Base-by-base conservation (phyloP, 768 basidiomycete genomes). In the Leccinum variicolor region DNA sequence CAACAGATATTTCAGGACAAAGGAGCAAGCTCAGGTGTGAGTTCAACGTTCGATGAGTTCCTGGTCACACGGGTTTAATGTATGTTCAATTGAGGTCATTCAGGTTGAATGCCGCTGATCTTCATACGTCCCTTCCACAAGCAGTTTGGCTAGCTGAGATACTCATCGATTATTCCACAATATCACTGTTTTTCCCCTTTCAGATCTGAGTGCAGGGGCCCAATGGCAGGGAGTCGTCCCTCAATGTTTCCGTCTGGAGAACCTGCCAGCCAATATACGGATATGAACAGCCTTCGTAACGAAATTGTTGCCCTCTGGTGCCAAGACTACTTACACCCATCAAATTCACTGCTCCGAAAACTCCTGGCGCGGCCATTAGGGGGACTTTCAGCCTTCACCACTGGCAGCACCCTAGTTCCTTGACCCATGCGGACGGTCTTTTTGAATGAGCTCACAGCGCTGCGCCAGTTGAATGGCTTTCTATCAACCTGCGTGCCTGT, bases 351-450 rank as follows among this genome's bases (percentile, higher is more conserved):
- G 53, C 46, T 14, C 28, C 56, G 46, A 53, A 19, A 31, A 6
- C 10, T 49, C 19, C 52, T 52, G 23, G 33, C 13, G 47, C 57
- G 53, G 9, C 36, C 52, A 61, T 14, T 33, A 33, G 57, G 31
- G 4, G 49, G 59, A 49, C 17, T 3, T 21, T 36, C 23, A 9
- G 48, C 33, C 28, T 48, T 13, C 9, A 39, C 15, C 17, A 25
- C 25, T 25, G 25, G 25, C 25, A 11, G 4, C 19, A 19, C 19
- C 25, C 39, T 33, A 7, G 31, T 11, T 50, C 26, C 10, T 46
- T 59, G 14, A 46, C 50, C 55, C 50, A 57, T 48, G 11, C 46
- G 50, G 45, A 57, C 31, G 11, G 50, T 57, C 28, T 36, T 48
- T 33, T 59, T 50, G 5, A 39, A 55, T 19, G 45, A 46, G 11